Base-by-base conservation (phyloP, 73 alveolate species). In the Breviolum minutum region DNA sequence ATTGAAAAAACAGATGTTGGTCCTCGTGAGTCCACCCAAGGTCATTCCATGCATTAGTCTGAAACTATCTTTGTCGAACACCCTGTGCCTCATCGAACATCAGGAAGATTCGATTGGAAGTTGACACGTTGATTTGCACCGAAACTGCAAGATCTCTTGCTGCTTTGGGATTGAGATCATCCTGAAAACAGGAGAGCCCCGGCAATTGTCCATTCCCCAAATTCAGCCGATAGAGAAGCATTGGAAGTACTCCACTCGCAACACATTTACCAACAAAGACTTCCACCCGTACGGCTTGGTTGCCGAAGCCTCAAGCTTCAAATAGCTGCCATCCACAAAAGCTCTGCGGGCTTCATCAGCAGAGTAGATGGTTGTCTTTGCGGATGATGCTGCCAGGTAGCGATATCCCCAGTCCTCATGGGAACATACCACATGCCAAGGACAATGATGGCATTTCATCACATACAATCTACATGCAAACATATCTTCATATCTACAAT, bases 321-420 rank as follows among this genome's bases (percentile, higher is more conserved):
- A 9, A 64, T 73, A 91, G 89, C 27, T 73, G 40, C 97, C 89
- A 12, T 61, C 40, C 32, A 63, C 90, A 61, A 91, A 91, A 79
- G 97, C 97, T 68, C 63, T n/a, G 40, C 97, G 88, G 14, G 97
- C 48, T 17, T 61, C 81, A 24, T 74, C 29, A 10, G 97, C 97
- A 5, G 89, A 63, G 22, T 48, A 64, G 77, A 91, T 91, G 48
- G 19, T 24, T 19, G 77, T 73, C 87, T 69, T 32, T 7, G 86
- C 30, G 13, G 73, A 74, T n/a, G 74, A 30, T 24, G 81, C 74
- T n/a, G 96, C 96, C 60, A 89, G 24, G 40, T 89, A 70, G 86
- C 96, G 96, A 62, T 64, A 89, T 10, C 96, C 96, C 96, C 96
- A 89, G 76, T 89, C 96, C 96, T 89, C 73, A 13, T 22, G n/a